Evolutionary conservation across 768 basidiomycete genomes (phyloP).

Genomic region (Guyanaporus albipodus): DNA sequence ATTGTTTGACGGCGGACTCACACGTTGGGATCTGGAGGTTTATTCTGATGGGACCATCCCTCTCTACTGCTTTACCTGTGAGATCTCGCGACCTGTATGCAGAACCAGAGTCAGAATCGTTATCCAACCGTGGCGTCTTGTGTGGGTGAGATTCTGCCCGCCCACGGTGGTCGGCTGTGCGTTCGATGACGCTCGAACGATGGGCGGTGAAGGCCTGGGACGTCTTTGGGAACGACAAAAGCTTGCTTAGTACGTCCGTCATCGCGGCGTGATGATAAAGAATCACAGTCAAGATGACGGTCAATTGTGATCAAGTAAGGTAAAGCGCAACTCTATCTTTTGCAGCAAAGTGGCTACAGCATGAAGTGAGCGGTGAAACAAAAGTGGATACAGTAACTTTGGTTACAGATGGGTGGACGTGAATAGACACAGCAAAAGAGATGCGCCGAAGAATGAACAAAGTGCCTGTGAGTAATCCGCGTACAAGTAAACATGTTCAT

Average conservation of each 20-base stretch:
- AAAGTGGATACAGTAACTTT: not conserved
- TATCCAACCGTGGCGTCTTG: constrained; percentile 64
- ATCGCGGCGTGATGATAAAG: constrained; percentile 16
- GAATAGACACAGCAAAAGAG: not conserved
- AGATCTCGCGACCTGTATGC: constrained; percentile 50
- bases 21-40: constrained; percentile 42
- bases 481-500: not conserved
- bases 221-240: constrained; percentile 48
- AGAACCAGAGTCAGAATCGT: constrained; percentile 65
- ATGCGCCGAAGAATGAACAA: too few species aligned
- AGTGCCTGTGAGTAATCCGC: too few species aligned
- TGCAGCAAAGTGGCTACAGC: too few species aligned
- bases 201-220: constrained; percentile 48
- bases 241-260: constrained; percentile 35
- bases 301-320: too few species aligned
- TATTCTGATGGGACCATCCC: constrained; percentile 43
- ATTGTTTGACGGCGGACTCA: constrained; percentile 18
- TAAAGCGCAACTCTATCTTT: too few species aligned
- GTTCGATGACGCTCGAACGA: constrained; percentile 35
- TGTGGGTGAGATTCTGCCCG: constrained; percentile 57
- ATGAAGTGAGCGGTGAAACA: not conserved
- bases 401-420: not conserved
- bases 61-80: constrained; percentile 24
- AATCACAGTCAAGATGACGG: too few species aligned
- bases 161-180: constrained; percentile 28